Evolutionary conservation across 2,329 filamentous ascomycete genomes (phyloP), one percentile per base, ranked within the genome.

Genomic region (Colletotrichum camelliae): DNA sequence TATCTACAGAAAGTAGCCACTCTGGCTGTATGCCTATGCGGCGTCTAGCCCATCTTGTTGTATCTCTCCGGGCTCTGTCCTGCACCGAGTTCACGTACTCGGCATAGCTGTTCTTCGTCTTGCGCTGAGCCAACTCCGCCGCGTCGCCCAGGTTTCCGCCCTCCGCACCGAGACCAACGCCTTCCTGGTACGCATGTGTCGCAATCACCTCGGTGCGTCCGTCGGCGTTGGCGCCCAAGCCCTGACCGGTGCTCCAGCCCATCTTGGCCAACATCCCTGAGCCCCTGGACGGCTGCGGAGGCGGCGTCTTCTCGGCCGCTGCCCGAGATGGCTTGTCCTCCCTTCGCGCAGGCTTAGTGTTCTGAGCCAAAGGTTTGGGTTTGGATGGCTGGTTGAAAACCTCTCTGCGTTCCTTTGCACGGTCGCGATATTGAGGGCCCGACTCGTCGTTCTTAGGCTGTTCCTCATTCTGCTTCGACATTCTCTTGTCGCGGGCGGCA

Each of bases 91-190:
- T 90, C 70, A 94, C 86, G 80, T 94, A 94, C 69, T 91, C 91
- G 1, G 87, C 85, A 78, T 93, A 93, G 52, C 85, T 88, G 52
- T 90, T 89, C 80, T 87, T 89, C 5, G 92, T 94, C 80, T 90
- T 89, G 77, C 90, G 87, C 77, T 90, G 89, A 29, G 93, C 93
- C 80, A 94, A 88, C 80, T 91, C 89, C 9, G 88, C 87, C 33
- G 93, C 93, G 83, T 95, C 93, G 15, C 93, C 93, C 48, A 94
- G 84, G 80, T 93, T 93, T n/a, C 92, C 89, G 1, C 93, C 93
- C 79, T 93, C 90, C 2, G 93, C 93, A 0, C 93, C 93, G 18
- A 95, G 84, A 2, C 93, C 93, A 2, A 94, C 93, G 21, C 93
- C 93, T 18, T 92, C 90, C 24, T 90, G 88, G 81, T 95, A 95